A percentile compares a stretch with the other conserved stretches of the same genome.
phyloP scores from a whole-genome alignment of 1,284 basidiomycete species.

The Naganishia cerealis region DNA sequence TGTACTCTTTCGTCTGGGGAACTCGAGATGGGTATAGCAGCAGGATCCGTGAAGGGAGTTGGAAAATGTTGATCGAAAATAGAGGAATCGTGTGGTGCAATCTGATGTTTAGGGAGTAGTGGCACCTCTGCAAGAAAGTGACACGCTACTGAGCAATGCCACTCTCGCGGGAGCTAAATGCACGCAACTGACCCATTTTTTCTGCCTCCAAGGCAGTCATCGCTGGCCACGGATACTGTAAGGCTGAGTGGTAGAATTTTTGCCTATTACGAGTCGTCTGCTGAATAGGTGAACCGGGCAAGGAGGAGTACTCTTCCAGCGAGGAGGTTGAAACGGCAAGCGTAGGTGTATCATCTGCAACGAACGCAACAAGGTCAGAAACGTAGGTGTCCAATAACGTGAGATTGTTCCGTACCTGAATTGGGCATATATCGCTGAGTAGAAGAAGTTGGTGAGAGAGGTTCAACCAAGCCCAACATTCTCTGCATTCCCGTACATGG shows the following conservation, averaged over 20 bases:
- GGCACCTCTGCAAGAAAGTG: neutral
- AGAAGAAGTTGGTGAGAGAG: slow-evolving; percentile 1
- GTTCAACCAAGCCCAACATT: slow-evolving; percentile 1
- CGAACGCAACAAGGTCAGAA: neutral
- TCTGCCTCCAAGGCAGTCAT: neutral
- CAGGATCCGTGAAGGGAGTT: neutral
- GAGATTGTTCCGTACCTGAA: neutral
- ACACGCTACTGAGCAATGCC: neutral
- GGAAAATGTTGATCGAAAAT: neutral
- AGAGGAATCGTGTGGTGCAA: neutral
- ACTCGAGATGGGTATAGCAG: neutral
- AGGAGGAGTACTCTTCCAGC: neutral
- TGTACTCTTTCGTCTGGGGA: neutral
- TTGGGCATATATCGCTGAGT: neutral
- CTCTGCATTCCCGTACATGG: neutral
- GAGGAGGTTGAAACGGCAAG: slow-evolving; percentile 12
- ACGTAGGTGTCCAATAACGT: neutral
- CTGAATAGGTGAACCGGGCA: neutral
- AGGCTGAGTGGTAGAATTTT: neutral
- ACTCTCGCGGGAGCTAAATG: neutral
- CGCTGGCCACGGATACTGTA: neutral
- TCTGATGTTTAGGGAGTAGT: neutral
- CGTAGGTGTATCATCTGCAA: slow-evolving; percentile 8
- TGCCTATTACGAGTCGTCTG: neutral
- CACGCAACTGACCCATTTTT: slow-evolving; percentile 1